Conservation (phyloP, 352 stramenopile genomes). For the Globisporangium apiculatum region DNA sequence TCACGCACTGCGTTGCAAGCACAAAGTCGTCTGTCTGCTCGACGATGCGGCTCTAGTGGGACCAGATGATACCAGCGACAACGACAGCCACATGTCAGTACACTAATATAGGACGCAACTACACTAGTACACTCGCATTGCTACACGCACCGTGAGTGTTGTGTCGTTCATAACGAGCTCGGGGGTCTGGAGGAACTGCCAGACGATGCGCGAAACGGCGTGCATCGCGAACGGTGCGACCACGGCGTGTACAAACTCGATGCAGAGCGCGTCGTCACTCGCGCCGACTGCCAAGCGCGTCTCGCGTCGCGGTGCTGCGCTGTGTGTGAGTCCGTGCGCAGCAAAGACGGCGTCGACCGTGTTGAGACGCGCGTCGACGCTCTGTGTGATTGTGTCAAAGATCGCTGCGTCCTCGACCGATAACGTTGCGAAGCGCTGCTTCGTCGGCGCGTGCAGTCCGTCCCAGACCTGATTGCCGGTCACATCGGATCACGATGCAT, state of each 20-base stretch:
- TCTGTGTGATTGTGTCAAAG: constrained; percentile 1
- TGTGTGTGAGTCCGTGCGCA: not conserved
- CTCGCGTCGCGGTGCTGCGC: not conserved
- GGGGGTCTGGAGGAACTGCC: constrained; percentile 3
- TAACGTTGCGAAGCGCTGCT: not conserved
- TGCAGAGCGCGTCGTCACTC: not conserved
- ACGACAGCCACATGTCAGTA: not conserved
- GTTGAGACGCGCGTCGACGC: not conserved
- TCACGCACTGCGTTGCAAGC: constrained; percentile 3
- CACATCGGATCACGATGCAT: not conserved
- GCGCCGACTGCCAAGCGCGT: not conserved
- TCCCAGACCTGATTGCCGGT: constrained; percentile 3
- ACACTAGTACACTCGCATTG: no score
- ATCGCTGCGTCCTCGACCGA: constrained; percentile 3
- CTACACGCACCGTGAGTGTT: not conserved
- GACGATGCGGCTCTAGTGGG: constrained; percentile 1
- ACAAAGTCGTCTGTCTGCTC: constrained; percentile 5
- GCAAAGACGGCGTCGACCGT: not conserved
- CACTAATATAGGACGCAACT: no score
- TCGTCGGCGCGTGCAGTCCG: not conserved
- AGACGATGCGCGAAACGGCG: constrained; percentile 1
- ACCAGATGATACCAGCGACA: not conserved
- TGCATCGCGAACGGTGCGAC: not conserved
- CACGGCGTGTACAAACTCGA: constrained; percentile 5
- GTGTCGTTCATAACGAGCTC: constrained; percentile 1